phyloP scores from a whole-genome alignment of 2,329 filamentous ascomycete genomes.

The Neocatenulostroma microsporum region DNA sequence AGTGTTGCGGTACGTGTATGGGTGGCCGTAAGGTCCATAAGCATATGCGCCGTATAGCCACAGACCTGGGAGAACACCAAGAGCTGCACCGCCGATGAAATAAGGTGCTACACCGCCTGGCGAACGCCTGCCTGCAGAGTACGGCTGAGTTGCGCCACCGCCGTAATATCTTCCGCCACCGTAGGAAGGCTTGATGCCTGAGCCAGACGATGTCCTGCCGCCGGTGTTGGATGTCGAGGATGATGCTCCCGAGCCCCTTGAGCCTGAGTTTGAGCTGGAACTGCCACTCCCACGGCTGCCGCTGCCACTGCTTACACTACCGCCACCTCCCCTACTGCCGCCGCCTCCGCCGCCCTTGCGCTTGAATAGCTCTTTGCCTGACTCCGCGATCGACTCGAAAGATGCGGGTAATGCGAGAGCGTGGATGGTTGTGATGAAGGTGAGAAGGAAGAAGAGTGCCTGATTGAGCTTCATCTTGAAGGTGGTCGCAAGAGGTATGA shows the following conservation, averaged over 20 bases:
- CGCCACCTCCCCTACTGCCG: constrained; percentile 35
- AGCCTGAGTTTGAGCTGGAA: constrained; percentile 54
- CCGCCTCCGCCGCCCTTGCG: constrained; percentile 42
- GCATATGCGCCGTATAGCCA: constrained; percentile 59
- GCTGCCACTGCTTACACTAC: constrained; percentile 15
- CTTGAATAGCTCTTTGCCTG: constrained; percentile 32
- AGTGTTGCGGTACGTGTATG: constrained; percentile 46
- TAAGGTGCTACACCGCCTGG: constrained; percentile 48
- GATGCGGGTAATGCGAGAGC: constrained; percentile 25
- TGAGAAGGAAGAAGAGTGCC: constrained; percentile 22
- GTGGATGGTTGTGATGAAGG: constrained; percentile 25
- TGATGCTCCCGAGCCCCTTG: no score
- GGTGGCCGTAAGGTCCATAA: constrained; percentile 52
- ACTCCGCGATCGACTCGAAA: constrained; percentile 28
- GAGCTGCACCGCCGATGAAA: constrained; percentile 43
- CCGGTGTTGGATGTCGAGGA: constrained; percentile 54
- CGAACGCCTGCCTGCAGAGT: constrained; percentile 42
- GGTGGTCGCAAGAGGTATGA: neutral
- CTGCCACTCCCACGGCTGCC: constrained; percentile 30
- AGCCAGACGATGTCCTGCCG: constrained; percentile 7
- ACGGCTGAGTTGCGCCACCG: constrained; percentile 57
- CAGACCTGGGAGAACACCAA: constrained; percentile 53
- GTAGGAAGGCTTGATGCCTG: constrained; percentile 31
- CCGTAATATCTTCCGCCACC: constrained; percentile 59
- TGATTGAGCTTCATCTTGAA: constrained; percentile 25